These are phyloP conservation scores for Fusarium veterinarium DNA, from an alignment of 2,329 filamentous ascomycete species.

Conservation along the genomic window DNA sequence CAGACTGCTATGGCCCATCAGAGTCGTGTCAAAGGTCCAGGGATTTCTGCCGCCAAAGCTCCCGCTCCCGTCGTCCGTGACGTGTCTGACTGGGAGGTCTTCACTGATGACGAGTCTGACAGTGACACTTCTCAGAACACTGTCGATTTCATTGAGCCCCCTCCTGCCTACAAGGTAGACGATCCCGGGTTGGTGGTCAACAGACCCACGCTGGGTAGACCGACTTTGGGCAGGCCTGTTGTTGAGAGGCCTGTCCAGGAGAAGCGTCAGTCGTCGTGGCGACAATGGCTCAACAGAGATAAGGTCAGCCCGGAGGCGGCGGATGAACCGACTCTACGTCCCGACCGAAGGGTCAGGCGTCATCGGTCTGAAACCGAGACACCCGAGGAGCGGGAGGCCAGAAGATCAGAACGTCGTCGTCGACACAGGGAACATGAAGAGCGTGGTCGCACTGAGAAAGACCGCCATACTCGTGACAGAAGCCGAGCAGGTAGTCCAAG, in stretches of 20 bases:
- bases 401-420: constrained; percentile 21
- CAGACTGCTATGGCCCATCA: constrained; percentile 22
- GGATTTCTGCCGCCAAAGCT: constrained; percentile 20
- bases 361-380: constrained; percentile 14
- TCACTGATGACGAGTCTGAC: constrained; percentile 24
- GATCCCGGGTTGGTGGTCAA: constrained; percentile 15
- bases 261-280: constrained; percentile 29
- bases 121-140: constrained; percentile 26
- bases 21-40: constrained; percentile 23
- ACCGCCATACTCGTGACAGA: constrained; percentile 16
- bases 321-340: constrained; percentile 10
- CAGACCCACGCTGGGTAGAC: constrained; percentile 25
- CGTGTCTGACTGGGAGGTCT: constrained; percentile 28
- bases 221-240: constrained; percentile 23
- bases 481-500: constrained; percentile 15
- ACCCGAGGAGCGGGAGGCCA: constrained; percentile 18
- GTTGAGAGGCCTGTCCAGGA: constrained; percentile 25
- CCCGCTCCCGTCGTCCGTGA: constrained; percentile 22
- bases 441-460: constrained; percentile 5
- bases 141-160: constrained; percentile 19
- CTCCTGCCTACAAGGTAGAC: constrained; percentile 27
- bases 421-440: constrained; percentile 23
- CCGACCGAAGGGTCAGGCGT: constrained; percentile 8
- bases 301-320: constrained; percentile 16
- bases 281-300: constrained; percentile 22